Evolutionary conservation across 441 rosid genomes (phyloP).

Genomic region (Flueggea neowawraea): DNA sequence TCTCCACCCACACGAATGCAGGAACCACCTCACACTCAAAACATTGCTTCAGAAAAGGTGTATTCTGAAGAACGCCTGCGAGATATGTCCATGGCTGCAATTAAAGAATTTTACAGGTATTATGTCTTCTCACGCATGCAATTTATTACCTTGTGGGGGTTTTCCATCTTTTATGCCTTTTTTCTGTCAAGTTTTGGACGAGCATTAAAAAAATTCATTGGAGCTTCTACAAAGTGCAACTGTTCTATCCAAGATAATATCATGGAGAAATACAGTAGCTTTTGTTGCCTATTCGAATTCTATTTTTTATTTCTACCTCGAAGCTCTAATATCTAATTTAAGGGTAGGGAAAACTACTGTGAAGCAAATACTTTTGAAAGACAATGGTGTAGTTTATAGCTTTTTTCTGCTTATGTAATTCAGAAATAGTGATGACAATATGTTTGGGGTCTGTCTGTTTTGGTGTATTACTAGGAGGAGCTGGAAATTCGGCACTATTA

Average conservation of each 20-base stretch:
- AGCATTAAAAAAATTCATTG: no score
- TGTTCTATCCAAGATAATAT: no score
- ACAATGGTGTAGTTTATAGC: not conserved
- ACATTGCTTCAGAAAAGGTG: constrained; percentile 45
- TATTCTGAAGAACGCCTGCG: constrained; percentile 58
- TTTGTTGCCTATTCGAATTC: no score
- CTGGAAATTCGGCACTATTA: no score
- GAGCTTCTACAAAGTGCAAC: no score
- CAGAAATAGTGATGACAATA: no score
- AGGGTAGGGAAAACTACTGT: not conserved
- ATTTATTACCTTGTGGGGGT: not conserved
- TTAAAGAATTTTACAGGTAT: constrained; percentile 95
- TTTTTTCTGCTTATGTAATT: not conserved
- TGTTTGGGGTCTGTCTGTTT: no score
- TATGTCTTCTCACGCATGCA: not conserved
- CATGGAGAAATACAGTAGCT: no score
- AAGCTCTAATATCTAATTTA: no score
- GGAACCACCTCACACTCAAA: constrained; percentile 32
- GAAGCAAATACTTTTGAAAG: not conserved
- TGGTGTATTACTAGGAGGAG: no score
- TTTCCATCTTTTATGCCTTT: not conserved
- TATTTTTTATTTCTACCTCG: no score
- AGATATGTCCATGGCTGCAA: constrained; percentile 69
- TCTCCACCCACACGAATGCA: constrained; percentile 46
- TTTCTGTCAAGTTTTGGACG: no score